A percentile compares a stretch with the other conserved stretches of the same genome.
phyloP scores from a whole-genome alignment of 495 filamentous ascomycete genomes.

The Talaromyces thailandensis region DNA sequence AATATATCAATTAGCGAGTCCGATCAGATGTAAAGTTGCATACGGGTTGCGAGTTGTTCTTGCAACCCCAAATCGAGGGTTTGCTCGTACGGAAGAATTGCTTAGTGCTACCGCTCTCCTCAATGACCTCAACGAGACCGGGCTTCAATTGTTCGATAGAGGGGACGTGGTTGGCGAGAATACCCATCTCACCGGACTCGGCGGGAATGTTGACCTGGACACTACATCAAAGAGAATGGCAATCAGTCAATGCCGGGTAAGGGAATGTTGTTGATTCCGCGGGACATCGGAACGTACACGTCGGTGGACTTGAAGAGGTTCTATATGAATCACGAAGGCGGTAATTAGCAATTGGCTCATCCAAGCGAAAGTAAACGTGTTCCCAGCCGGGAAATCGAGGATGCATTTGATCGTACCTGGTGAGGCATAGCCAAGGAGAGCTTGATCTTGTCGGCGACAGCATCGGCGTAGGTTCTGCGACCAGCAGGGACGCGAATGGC shows the following conservation, averaged over 20 bases:
- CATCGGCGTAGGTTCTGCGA: slow-evolving; percentile 89
- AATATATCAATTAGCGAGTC: not conserved
- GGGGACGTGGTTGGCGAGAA: slow-evolving; percentile 97
- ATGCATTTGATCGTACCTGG: slow-evolving; percentile 61
- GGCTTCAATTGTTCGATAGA: slow-evolving; percentile 98
- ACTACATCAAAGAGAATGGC: slow-evolving; percentile 32
- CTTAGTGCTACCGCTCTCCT: slow-evolving; percentile 89
- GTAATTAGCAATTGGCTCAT: slow-evolving; percentile 15
- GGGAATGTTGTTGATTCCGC: not conserved
- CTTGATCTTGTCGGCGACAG: slow-evolving; percentile 93
- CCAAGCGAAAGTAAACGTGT: slow-evolving; percentile 3
- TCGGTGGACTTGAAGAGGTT: slow-evolving; percentile 67
- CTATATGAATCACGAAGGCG: slow-evolving; percentile 24
- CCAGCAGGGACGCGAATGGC: slow-evolving; percentile 59
- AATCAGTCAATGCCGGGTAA: slow-evolving; percentile 2
- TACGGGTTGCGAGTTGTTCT: slow-evolving; percentile 1
- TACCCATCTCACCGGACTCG: slow-evolving; percentile 98
- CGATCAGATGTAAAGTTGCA: not conserved
- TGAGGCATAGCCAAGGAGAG: slow-evolving; percentile 94
- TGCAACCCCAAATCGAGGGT: slow-evolving; percentile 5
- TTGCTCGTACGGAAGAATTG: slow-evolving; percentile 80
- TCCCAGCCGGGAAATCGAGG: slow-evolving; percentile 7
- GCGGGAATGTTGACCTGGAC: slow-evolving; percentile 98
- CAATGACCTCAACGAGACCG: slow-evolving; percentile 87
- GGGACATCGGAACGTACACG: slow-evolving; percentile 47